Conservation (phyloP, 2,329 filamentous ascomycete species). For the Neofusicoccum sp. region DNA sequence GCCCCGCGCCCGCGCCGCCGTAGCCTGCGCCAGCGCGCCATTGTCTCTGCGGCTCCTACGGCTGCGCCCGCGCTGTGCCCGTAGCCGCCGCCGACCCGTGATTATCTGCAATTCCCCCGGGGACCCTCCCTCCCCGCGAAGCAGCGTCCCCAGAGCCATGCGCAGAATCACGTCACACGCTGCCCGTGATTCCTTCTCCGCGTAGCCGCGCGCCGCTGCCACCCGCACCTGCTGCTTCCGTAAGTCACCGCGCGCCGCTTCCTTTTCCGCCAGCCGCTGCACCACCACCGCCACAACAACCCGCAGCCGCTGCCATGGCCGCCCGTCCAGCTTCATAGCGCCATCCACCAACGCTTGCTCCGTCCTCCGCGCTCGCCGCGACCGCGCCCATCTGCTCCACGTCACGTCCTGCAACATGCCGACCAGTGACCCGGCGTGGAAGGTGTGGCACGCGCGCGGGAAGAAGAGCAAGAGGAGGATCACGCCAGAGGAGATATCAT, state of each 20-base stretch:
- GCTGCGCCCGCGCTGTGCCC: background rate
- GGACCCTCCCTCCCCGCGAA: background rate
- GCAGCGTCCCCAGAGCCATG: background rate
- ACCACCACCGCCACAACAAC: background rate
- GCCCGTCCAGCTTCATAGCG: background rate
- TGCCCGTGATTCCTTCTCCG: background rate
- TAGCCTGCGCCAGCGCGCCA: background rate
- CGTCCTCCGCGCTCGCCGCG: background rate
- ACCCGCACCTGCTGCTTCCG: constrained; percentile 8
- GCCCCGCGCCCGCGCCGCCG: background rate
- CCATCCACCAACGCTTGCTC: background rate
- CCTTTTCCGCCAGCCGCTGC: constrained; percentile 3
- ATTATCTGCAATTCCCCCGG: background rate
- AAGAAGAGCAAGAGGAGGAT: constrained; percentile 3
- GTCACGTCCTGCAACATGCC: background rate
- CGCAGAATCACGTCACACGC: background rate
- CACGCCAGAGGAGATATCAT: constrained; percentile 5
- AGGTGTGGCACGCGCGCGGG: background rate
- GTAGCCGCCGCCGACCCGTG: constrained; percentile 4
- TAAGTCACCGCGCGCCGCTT: constrained; percentile 7
- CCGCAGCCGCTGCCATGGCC: background rate
- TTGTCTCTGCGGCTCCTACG: background rate
- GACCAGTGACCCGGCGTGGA: constrained; percentile 7
- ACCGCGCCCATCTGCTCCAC: background rate
- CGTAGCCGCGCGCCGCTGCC: too few relatives aligned